Evolutionary conservation across 2,329 filamentous ascomycete species (phyloP).

Genomic region (Calonectria montana): DNA sequence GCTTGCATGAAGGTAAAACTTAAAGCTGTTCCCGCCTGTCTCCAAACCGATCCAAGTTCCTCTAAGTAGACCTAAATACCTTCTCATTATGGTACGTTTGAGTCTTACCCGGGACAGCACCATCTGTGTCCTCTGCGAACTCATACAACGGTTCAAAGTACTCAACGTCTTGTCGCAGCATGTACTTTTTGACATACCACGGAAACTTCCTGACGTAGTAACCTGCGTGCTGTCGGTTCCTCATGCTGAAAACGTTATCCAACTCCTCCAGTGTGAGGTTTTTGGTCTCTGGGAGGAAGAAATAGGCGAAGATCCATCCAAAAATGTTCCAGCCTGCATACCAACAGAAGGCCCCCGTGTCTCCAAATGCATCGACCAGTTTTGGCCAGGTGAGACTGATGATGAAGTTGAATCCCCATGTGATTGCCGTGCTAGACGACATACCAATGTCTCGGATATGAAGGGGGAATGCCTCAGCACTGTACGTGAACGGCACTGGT

Average conservation of each 20-base stretch:
- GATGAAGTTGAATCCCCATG: constrained; percentile 49
- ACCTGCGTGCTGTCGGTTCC: constrained; percentile 51
- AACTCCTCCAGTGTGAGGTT: constrained; percentile 62
- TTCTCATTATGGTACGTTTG: neutral
- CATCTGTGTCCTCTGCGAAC: constrained; percentile 9
- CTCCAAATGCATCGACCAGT: constrained; percentile 42
- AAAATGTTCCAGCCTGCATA: constrained; percentile 60
- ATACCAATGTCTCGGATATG: constrained; percentile 51
- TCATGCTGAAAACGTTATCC: constrained; percentile 60
- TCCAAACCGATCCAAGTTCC: neutral
- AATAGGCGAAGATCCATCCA: constrained; percentile 60
- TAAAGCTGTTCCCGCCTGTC: neutral
- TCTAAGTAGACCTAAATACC: neutral
- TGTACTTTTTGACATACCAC: constrained; percentile 22
- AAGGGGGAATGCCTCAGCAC: constrained; percentile 51
- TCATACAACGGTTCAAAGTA: constrained; percentile 30
- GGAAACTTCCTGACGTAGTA: constrained; percentile 47
- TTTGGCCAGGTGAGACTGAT: constrained; percentile 48
- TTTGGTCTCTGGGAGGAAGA: constrained; percentile 63
- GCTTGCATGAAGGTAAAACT: neutral
- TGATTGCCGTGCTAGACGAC: constrained; percentile 50
- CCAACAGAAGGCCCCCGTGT: constrained; percentile 51
- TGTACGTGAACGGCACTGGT: constrained; percentile 51
- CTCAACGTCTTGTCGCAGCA: constrained; percentile 12
- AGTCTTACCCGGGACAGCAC: neutral